Percentiles rank a stretch among this genome's conserved stretches.
Conservation (phyloP, 2,329 filamentous ascomycete genomes). For the Capronia coronata region DNA sequence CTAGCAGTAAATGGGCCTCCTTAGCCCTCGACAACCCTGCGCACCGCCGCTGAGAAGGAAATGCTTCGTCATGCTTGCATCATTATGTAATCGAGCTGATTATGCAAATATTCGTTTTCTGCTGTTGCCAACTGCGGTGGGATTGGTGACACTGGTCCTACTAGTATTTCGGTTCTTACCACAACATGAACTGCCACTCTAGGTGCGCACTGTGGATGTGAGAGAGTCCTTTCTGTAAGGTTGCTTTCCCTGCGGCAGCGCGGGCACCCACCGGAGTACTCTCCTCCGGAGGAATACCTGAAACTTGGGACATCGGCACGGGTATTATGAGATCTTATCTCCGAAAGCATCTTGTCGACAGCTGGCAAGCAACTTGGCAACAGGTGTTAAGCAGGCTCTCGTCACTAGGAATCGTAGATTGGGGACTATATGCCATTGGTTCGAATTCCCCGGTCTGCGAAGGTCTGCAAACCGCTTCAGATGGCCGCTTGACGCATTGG, state of each 20-base stretch:
- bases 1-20: neutral
- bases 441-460: too few species aligned
- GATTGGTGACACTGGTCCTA: constrained; percentile 6
- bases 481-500: neutral
- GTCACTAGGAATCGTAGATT: too few species aligned
- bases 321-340: neutral
- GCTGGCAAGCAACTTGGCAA: neutral
- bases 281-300: neutral
- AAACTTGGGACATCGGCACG: neutral
- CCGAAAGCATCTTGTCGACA: neutral
- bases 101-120: constrained; percentile 13
- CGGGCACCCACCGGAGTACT: too few species aligned
- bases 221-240: too few species aligned
- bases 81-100: constrained; percentile 19
- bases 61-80: constrained; percentile 20
- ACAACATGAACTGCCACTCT: too few species aligned
- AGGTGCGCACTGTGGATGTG: too few species aligned
- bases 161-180: too few species aligned
- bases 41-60: neutral
- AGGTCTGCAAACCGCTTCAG: neutral
- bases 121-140: neutral
- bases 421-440: too few species aligned
- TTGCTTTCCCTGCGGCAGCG: too few species aligned
- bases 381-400: too few species aligned
- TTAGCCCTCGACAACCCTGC: neutral